Evolutionary conservation across 441 rosid species (phyloP).

Genomic region (Brassica balearica): DNA sequence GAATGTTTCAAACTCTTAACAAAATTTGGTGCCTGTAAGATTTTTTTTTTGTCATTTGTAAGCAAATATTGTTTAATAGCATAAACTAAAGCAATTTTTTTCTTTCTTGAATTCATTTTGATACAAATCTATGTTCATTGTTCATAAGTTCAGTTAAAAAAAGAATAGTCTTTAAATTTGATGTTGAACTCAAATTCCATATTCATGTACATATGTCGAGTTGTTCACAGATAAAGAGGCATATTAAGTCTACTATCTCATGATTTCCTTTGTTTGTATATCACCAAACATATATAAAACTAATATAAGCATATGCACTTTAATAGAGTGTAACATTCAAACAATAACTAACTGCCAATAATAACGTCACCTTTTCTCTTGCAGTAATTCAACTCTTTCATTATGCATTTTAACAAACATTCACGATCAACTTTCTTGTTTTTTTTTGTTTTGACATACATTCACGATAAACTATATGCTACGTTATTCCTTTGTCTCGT

Average conservation of each 20-base stretch:
- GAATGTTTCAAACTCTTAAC: background rate
- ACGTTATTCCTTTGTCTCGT: conserved; percentile 22
- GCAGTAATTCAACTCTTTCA: conserved; percentile 20
- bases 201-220: background rate
- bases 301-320: conserved; percentile 2
- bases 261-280: conserved; percentile 19
- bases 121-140: background rate
- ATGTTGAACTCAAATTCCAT: background rate
- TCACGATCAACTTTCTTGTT: conserved; percentile 6
- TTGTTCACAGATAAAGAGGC: background rate
- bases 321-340: conserved; percentile 16
- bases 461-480: conserved; percentile 29
- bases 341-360: background rate
- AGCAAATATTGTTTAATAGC: background rate
- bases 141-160: background rate
- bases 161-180: background rate
- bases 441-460: background rate
- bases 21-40: background rate
- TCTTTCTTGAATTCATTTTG: background rate
- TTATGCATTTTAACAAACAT: conserved; percentile 37
- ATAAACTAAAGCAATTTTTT: background rate
- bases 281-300: conserved; percentile 12
- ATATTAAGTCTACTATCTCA: conserved; percentile 10
- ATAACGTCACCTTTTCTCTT: conserved; percentile 9
- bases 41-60: background rate